These are phyloP conservation scores for Berkeleyomyces basicola DNA, from an alignment of 2,329 filamentous ascomycete genomes.

Conservation along the genomic window DNA sequence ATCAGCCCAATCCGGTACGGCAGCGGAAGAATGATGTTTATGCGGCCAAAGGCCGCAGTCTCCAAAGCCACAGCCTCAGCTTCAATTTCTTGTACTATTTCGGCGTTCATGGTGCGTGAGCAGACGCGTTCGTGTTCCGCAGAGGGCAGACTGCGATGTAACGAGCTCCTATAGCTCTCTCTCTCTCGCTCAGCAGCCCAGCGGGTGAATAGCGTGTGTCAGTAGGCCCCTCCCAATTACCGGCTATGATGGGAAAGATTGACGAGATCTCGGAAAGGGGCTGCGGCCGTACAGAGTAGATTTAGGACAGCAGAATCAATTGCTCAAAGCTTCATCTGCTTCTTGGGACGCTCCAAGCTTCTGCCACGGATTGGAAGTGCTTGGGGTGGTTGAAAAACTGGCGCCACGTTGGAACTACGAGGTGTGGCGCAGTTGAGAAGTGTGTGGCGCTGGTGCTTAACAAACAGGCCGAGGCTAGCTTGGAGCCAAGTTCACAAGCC, in stretches of 20 bases:
- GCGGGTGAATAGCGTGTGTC: not conserved
- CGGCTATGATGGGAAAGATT: not conserved
- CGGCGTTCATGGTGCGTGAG: constrained; percentile 6
- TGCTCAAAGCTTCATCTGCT: not conserved
- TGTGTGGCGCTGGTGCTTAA: not conserved
- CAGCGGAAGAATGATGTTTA: constrained; percentile 43
- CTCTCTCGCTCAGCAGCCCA: not conserved
- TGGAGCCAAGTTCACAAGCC: not conserved
- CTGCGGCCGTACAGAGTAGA: not conserved
- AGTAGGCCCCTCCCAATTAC: not conserved
- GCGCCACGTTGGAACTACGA: not conserved
- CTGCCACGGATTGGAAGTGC: not conserved
- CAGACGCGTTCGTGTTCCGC: not conserved
- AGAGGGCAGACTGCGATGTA: too few relatives aligned
- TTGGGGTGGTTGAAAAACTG: not conserved
- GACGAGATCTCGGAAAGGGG: not conserved
- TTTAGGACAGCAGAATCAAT: not conserved
- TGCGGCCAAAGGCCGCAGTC: constrained; percentile 11
- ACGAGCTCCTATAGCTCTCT: not conserved
- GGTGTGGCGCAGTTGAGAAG: not conserved
- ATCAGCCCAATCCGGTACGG: constrained; percentile 82
- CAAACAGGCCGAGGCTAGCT: not conserved
- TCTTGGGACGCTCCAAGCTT: not conserved
- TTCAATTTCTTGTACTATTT: constrained; percentile 12
- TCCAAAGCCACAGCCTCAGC: constrained; percentile 12